These are phyloP conservation scores for Drosera spatulata DNA, from an alignment of 179 eudicot species.

Conservation along the genomic window DNA sequence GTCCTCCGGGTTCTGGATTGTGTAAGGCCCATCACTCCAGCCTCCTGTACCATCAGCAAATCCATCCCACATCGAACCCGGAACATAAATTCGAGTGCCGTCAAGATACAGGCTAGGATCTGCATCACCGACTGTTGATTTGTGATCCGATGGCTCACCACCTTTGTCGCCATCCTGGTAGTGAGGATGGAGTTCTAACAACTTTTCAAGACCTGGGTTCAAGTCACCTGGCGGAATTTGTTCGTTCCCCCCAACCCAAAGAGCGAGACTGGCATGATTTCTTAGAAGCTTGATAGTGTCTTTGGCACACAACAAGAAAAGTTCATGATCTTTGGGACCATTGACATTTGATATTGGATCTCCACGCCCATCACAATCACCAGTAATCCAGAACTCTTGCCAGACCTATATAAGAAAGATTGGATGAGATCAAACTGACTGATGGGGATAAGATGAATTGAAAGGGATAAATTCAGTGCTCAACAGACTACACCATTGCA, in stretches of 20 bases:
- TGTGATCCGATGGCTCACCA: conserved; percentile 17
- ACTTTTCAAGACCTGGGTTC: conserved; percentile 54
- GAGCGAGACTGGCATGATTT: conserved; percentile 97
- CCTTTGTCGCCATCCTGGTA: conserved; percentile 21
- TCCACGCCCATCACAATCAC: conserved; percentile 94
- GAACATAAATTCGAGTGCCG: conserved; percentile 79
- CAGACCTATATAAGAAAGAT: conserved; percentile 47
- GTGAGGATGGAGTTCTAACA: conserved; percentile 66
- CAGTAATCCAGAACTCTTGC: conserved; percentile 99
- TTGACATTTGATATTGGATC: conserved; percentile 82
- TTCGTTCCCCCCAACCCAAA: conserved; percentile 99
- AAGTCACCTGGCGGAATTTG: conserved; percentile 90
- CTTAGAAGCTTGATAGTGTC: conserved; percentile 91
- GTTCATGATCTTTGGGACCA: conserved; percentile 93
- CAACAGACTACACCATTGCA: too few relatives aligned
- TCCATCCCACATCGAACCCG: conserved; percentile 99
- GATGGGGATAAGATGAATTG: too few relatives aligned
- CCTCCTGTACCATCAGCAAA: conserved; percentile 83
- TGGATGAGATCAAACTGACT: too few relatives aligned
- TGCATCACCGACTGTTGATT: conserved; percentile 6
- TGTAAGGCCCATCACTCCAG: conserved; percentile 86
- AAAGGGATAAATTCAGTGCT: too few relatives aligned
- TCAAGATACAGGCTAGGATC: conserved; percentile 94
- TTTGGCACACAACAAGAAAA: conserved; percentile 82
- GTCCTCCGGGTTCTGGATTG: conserved; percentile 86